Evolutionary conservation across 345 rosid species (phyloP), one percentile per base, ranked within the genome.

Genomic region (Sapria himalayana): DNA sequence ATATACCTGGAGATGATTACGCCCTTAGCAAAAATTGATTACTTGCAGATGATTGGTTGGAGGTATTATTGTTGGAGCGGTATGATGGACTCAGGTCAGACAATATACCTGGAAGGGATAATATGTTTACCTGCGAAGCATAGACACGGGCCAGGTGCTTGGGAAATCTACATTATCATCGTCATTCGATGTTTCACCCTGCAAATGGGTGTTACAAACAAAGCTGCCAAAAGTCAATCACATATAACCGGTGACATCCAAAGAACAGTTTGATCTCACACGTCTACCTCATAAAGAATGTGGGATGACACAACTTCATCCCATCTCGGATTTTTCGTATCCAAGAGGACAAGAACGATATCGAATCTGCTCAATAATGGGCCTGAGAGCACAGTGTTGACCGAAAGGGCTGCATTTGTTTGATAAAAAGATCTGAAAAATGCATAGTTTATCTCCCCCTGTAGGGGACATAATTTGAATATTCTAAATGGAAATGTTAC

Each of bases 291-390:
- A 6, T 69, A 60, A 55, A 86, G 94, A 63, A 86, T 86, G 63
- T 86, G 97, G 56, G 97, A 81, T 39, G 97, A 86, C 52, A 86
- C 94, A 58, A 86, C 93, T 49, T 57, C 74, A 70, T 86, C 97
- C 97, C 97, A 86, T 60, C 76, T 93, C 7, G 97, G 97, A 73
- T 78, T 78, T 62, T 81, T 86, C 22, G 94, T 76, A 60, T 86
- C 97, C 55, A 86, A 59, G 44, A 86, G 93, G 39, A 81, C 94
- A 12, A 86, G 82, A 32, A 86, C 91, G 29, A 86, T 81, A 48
- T 78, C 94, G 51, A 86, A 86, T 70, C 97, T 78, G 68, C 92
- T 81, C 60, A 85, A 52, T 40, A 85, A 69, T 46, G 97, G 97
- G 45, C 94, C 94, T 5, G 97, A 86, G 25, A 81, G 85, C 36